These are phyloP conservation scores for Colletotrichum musae DNA, from an alignment of 2,329 filamentous ascomycete species.

Conservation along the genomic window DNA sequence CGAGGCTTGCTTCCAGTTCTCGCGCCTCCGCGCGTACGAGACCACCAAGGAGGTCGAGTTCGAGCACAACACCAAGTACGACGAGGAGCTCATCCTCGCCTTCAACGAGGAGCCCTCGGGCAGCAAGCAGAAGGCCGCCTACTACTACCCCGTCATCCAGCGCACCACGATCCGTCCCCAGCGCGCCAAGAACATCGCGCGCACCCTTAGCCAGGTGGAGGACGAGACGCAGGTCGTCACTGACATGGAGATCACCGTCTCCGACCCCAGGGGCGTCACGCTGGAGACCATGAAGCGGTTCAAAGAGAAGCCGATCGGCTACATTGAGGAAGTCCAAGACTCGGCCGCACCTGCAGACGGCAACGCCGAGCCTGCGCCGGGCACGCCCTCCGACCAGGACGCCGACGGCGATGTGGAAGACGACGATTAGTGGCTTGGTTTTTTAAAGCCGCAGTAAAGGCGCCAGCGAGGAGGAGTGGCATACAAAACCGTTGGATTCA, in stretches of 20 bases:
- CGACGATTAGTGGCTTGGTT: conserved; percentile 37
- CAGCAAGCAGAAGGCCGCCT: conserved; percentile 70
- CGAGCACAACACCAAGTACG: conserved; percentile 72
- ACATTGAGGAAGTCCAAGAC: conserved; percentile 56
- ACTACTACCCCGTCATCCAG: conserved; percentile 79
- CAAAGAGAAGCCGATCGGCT: conserved; percentile 67
- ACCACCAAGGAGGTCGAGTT: conserved; percentile 71
- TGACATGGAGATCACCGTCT: conserved; percentile 68
- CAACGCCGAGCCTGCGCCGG: conserved; percentile 25
- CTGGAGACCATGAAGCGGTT: conserved; percentile 66
- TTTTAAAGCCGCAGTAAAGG: not conserved
- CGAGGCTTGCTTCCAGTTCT: conserved; percentile 71
- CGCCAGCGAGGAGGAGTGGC: not conserved
- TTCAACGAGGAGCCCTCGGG: conserved; percentile 64
- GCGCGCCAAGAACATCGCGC: conserved; percentile 74
- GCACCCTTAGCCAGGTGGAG: conserved; percentile 60
- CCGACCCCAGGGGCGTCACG: conserved; percentile 69
- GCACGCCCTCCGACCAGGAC: conserved; percentile 47
- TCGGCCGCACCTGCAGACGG: conserved; percentile 26
- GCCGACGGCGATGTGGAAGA: conserved; percentile 63
- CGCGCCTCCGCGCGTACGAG: conserved; percentile 75
- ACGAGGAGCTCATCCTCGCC: conserved; percentile 74
- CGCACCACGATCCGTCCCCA: conserved; percentile 74
- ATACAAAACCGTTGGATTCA: not conserved
- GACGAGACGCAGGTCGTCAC: conserved; percentile 68